phyloP scores from a whole-genome alignment of 331 rosid species.

The Spiraea crenata region DNA sequence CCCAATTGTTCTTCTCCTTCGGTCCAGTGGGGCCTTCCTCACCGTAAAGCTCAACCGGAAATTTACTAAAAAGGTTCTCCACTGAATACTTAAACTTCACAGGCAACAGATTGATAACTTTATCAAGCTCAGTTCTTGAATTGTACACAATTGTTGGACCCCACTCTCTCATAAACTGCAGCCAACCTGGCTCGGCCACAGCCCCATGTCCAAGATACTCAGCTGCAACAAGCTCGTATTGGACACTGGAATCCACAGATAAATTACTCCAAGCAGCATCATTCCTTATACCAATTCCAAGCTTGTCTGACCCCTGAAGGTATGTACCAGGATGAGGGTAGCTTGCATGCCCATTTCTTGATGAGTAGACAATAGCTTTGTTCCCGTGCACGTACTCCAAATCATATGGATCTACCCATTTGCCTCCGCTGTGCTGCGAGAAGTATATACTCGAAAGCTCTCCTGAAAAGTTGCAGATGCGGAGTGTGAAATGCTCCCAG shows the following conservation, averaged over 20 bases:
- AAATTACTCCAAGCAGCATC: slow-evolving; percentile 53
- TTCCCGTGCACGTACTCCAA: slow-evolving; percentile 71
- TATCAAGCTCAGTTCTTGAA: slow-evolving; percentile 67
- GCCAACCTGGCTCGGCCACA: slow-evolving; percentile 71
- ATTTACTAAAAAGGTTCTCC: slow-evolving; percentile 39
- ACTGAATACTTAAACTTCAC: slow-evolving; percentile 38
- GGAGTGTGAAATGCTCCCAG: slow-evolving; percentile 94
- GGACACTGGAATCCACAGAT: slow-evolving; percentile 61
- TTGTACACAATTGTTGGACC: slow-evolving; percentile 79
- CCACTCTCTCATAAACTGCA: slow-evolving; percentile 84
- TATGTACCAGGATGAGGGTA: slow-evolving; percentile 69
- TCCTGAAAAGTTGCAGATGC: slow-evolving; percentile 73
- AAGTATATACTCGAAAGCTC: slow-evolving; percentile 76
- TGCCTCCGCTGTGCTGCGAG: slow-evolving; percentile 86
- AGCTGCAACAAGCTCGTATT: slow-evolving; percentile 64
- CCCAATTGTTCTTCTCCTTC: slow-evolving; percentile 85
- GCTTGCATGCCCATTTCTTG: slow-evolving; percentile 74
- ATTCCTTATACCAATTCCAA: slow-evolving; percentile 75
- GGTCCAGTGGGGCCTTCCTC: slow-evolving; percentile 98
- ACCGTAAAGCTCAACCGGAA: slow-evolving; percentile 70
- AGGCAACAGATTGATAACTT: slow-evolving; percentile 49
- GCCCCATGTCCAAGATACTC: slow-evolving; percentile 62
- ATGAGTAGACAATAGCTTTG: slow-evolving; percentile 69
- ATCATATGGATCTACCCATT: slow-evolving; percentile 71
- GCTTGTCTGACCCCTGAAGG: slow-evolving; percentile 75